These are phyloP conservation scores for Scalesia atractyloides DNA, from an alignment of 129 eudicot genomes.

Conservation along the genomic window DNA sequence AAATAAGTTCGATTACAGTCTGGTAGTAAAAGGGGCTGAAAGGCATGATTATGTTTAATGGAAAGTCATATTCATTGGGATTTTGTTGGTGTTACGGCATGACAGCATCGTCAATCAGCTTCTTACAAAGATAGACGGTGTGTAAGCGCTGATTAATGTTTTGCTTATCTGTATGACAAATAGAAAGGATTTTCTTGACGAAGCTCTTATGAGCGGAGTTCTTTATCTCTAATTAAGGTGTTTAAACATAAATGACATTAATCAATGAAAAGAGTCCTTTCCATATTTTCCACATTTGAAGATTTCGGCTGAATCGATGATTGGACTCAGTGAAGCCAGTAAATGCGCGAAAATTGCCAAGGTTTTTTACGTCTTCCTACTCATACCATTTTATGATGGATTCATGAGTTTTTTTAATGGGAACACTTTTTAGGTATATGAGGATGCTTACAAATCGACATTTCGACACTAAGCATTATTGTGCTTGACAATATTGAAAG, in stretches of 20 bases:
- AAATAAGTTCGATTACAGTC: background rate
- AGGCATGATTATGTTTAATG: background rate
- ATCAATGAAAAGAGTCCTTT: too few species aligned
- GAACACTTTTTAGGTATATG: constrained; percentile 63
- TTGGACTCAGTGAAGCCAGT: constrained; percentile 94
- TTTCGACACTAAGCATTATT: constrained; percentile 79
- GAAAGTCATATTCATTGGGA: too few species aligned
- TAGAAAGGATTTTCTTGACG: too few species aligned
- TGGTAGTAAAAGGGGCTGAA: background rate
- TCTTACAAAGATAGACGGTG: too few species aligned
- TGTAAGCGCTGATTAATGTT: too few species aligned
- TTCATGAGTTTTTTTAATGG: constrained; percentile 20
- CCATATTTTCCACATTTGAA: constrained; percentile 22
- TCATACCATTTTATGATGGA: constrained; percentile 2
- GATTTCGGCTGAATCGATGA: constrained; percentile 99
- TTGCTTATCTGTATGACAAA: too few species aligned
- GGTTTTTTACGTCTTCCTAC: constrained; percentile 43
- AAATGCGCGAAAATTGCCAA: constrained; percentile 95
- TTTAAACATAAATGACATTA: too few species aligned
- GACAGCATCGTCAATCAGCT: too few species aligned
- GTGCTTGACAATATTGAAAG: constrained; percentile 97
- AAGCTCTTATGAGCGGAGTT: too few species aligned
- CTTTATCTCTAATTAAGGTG: too few species aligned
- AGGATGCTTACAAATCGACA: constrained; percentile 74
- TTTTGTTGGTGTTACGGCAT: too few species aligned